Base-by-base conservation (phyloP, 2,329 filamentous ascomycete species). In the Falciphora oryzae region DNA sequence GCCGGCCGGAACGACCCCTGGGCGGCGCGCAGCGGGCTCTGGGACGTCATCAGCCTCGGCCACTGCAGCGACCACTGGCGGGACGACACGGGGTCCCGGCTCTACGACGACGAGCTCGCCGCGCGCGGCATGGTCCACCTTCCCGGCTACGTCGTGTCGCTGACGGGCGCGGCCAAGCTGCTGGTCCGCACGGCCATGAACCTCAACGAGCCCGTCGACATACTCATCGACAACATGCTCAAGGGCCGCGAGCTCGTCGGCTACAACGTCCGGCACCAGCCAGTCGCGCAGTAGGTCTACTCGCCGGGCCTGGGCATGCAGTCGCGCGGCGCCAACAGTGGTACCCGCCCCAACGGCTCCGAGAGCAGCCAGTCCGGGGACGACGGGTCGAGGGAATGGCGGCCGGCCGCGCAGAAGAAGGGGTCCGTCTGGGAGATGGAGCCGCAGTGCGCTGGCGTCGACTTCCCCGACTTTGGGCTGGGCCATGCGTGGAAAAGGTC, bases 301-400 rank as follows among this genome's bases (percentile, higher is more conserved):
- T 78, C 82, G 7, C 80, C 82, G 62, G 86, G 86, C 2, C 81
- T 89, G 0, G 87, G 90, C 68, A 77, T 71, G 3, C 82, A 63
- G 63, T 65, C 65, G 63, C 63, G 68, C 16, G 67, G 68, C 44
- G 65, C 27, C 28, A 56, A 62, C 44, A 62, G 61, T 44, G 61
- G 57, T 44, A 62, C 57, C 35, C 25, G 29, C 16, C 44, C 44
- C 44, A 53, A 53, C 44, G 44, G 44, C 18, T n/a, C 44, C 6
- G 44, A 53, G 44, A 53, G 44, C 44, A n/a, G 44, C 22, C 22
- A 53, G 44, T 53, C 44, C 18, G 44, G 44, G 7, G 44, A 53
- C 22, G 18, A 22, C 18, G 44, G 44, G 6, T 22, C 7, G 7
- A 53, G n/a, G 8, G 22, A n/a, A 2, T 5, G 22, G 1, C n/a